phyloP scores from a whole-genome alignment of 768 basidiomycete genomes.

The Suillus variegatus region DNA sequence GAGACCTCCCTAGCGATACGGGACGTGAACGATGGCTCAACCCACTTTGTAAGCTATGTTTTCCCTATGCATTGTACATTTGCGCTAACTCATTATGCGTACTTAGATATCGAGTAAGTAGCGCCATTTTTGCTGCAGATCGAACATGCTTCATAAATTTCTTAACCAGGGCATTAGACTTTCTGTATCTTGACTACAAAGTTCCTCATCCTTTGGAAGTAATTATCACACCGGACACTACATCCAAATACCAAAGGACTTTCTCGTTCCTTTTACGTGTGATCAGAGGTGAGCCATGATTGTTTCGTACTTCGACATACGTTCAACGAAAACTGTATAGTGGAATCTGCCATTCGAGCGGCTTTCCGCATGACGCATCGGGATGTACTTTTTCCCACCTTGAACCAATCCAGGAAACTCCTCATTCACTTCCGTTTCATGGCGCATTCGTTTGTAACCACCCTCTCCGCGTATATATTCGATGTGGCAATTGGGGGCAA shows the following conservation, averaged over 20 bases:
- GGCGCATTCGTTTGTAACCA: slow-evolving; percentile 67
- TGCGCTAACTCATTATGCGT: not conserved
- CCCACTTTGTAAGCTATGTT: slow-evolving; percentile 66
- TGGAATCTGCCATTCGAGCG: slow-evolving; percentile 65
- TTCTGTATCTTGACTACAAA: slow-evolving; percentile 87
- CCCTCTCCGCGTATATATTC: slow-evolving; percentile 71
- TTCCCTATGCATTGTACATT: not conserved
- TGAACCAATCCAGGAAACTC: slow-evolving; percentile 50
- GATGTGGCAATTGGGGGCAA: slow-evolving; percentile 82
- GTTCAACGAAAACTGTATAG: slow-evolving; percentile 35
- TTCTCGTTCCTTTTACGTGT: slow-evolving; percentile 81
- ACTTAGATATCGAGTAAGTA: slow-evolving; percentile 51
- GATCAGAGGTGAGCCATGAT: slow-evolving; percentile 59
- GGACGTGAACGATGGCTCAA: slow-evolving; percentile 79
- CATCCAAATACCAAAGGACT: slow-evolving; percentile 86
- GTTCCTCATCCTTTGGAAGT: slow-evolving; percentile 78
- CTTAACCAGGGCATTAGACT: slow-evolving; percentile 73
- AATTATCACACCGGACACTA: slow-evolving; percentile 66
- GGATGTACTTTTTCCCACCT: slow-evolving; percentile 58
- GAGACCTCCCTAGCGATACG: slow-evolving; percentile 64
- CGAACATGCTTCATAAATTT: slow-evolving; percentile 3
- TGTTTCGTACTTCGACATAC: not conserved
- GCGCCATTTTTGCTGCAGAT: slow-evolving; percentile 9
- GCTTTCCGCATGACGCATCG: slow-evolving; percentile 64
- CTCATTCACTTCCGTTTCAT: slow-evolving; percentile 74